Evolutionary conservation across 2,329 filamentous ascomycete species (phyloP).

Genomic region (Colletotrichum plurivorum): DNA sequence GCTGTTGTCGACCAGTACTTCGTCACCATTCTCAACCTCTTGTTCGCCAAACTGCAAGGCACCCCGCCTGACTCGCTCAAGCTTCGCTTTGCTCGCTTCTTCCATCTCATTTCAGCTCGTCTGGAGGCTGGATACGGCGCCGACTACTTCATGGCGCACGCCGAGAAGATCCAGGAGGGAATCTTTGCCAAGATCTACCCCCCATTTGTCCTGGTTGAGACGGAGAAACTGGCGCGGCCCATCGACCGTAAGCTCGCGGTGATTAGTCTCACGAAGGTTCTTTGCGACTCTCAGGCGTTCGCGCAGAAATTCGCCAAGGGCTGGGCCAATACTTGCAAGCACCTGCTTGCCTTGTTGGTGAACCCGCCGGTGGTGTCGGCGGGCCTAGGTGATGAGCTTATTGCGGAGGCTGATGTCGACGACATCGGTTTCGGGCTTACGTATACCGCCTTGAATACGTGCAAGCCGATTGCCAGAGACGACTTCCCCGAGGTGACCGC

Average conservation of each 20-base stretch:
- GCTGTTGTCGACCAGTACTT: conserved; percentile 82
- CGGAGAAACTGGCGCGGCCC: conserved; percentile 88
- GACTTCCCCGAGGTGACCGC: conserved; percentile 89
- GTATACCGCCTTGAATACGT: conserved; percentile 94
- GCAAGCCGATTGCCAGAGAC: conserved; percentile 80
- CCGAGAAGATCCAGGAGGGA: conserved; percentile 84
- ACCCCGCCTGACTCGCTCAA: conserved; percentile 83
- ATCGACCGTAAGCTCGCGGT: conserved; percentile 95
- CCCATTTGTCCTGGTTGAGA: conserved; percentile 87
- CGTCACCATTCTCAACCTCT: conserved; percentile 81
- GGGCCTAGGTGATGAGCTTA: conserved; percentile 79
- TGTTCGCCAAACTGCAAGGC: conserved; percentile 83
- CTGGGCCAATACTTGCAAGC: conserved; percentile 91
- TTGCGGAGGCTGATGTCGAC: conserved; percentile 91
- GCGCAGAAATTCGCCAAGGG: conserved; percentile 87
- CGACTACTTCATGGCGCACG: conserved; percentile 90
- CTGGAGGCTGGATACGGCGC: conserved; percentile 86
- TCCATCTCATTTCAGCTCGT: conserved; percentile 88
- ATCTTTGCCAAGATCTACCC: conserved; percentile 91
- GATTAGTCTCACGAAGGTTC: conserved; percentile 91
- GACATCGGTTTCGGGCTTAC: conserved; percentile 95
- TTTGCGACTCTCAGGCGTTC: conserved; percentile 89
- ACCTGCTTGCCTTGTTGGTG: conserved; percentile 89
- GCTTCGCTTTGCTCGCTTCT: conserved; percentile 91
- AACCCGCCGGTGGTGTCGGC: conserved; percentile 82